These are phyloP conservation scores for Claviceps maximensis DNA, from an alignment of 2,329 filamentous ascomycete species.

Conservation along the genomic window DNA sequence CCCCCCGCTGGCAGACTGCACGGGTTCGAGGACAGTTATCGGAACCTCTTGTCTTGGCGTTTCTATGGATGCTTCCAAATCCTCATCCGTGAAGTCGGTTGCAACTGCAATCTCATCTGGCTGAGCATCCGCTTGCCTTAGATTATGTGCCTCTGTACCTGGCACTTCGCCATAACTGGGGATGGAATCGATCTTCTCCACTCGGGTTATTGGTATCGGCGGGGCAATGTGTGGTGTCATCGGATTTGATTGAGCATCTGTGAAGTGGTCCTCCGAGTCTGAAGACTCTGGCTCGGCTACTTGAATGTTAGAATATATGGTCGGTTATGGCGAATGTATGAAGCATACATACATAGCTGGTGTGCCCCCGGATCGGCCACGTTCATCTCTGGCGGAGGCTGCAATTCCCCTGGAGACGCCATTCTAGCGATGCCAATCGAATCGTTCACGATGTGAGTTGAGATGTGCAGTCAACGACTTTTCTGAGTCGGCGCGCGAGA, in stretches of 20 bases:
- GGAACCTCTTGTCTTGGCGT: constrained; percentile 9
- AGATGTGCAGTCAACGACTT: background rate
- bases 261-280: constrained; percentile 58
- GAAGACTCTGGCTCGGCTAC: constrained; percentile 32
- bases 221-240: constrained; percentile 30
- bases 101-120: constrained; percentile 47
- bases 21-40: constrained; percentile 35
- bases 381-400: constrained; percentile 19
- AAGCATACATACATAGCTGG: constrained; percentile 35
- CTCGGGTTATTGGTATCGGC: constrained; percentile 43
- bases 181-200: constrained; percentile 43
- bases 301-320: constrained; percentile 13
- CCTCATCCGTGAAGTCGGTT: constrained; percentile 14
- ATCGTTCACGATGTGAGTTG: background rate
- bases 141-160: constrained; percentile 43
- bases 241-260: constrained; percentile 46
- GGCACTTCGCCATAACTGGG: constrained; percentile 46
- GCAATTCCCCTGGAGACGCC: constrained; percentile 18
- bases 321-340: background rate
- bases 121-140: constrained; percentile 42
- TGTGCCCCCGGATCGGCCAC: constrained; percentile 44
- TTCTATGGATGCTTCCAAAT: constrained; percentile 12
- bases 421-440: constrained; percentile 10
- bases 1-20: background rate
- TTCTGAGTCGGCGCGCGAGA: background rate